Evolutionary conservation across 257 asterid species (phyloP).

Genomic region (Solanum sitiens): DNA sequence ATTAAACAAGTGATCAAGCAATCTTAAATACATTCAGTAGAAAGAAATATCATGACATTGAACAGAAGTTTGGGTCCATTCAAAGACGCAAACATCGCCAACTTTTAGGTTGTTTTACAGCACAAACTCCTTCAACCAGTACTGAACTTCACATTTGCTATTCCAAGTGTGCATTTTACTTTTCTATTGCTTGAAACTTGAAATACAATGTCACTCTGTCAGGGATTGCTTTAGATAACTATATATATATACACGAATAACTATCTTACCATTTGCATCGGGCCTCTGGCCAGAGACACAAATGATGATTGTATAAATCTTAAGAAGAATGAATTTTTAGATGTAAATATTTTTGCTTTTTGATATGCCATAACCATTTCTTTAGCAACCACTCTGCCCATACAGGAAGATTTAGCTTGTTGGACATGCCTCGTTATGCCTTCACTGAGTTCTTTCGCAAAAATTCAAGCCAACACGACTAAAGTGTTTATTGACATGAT

Average conservation of each 20-base stretch:
- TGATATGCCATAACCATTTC: background rate
- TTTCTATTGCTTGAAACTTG: background rate
- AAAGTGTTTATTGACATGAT: background rate
- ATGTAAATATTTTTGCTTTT: constrained; percentile 1
- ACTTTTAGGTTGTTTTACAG: background rate
- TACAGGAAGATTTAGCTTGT: background rate
- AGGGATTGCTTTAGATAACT: background rate
- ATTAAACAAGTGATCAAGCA: too few species aligned
- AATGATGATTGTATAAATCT: constrained; percentile 7
- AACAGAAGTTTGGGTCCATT: background rate
- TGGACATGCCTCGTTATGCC: background rate
- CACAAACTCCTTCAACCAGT: background rate
- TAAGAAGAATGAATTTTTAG: constrained; percentile 1
- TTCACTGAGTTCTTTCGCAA: background rate
- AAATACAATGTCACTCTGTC: background rate
- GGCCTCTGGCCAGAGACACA: too few species aligned
- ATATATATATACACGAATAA: too few species aligned
- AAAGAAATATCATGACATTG: background rate
- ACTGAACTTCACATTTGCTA: background rate
- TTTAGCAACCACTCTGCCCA: background rate
- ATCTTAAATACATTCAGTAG: too few species aligned
- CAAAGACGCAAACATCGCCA: background rate
- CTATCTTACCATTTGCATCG: background rate
- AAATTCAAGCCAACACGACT: background rate
- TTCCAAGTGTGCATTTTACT: background rate